A percentile compares a stretch with the other conserved stretches of the same genome.
Conservation (phyloP, 176 grass and related monocot species). For the Tuctoria greenei region DNA sequence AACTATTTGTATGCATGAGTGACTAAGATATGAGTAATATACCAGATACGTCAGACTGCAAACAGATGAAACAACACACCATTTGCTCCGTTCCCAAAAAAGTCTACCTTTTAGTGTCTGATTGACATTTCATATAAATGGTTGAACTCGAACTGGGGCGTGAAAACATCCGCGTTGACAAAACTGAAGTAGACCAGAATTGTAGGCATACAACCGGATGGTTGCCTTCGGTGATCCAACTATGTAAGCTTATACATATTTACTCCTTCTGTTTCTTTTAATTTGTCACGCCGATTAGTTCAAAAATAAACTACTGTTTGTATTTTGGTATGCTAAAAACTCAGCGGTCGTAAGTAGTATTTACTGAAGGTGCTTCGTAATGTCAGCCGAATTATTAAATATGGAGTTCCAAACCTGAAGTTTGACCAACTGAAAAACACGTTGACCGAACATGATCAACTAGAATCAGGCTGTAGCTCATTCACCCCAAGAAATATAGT, state of each 20-base stretch:
- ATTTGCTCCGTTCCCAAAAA: neutral
- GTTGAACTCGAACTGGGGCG: neutral
- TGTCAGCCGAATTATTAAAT: constrained; percentile 9
- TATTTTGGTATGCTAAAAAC: neutral
- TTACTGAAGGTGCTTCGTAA: neutral
- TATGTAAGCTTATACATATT: neutral
- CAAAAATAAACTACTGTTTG: constrained; percentile 5
- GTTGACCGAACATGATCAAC: neutral
- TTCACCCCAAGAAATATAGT: too few species aligned
- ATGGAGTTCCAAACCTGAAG: neutral
- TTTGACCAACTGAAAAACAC: constrained; percentile 5
- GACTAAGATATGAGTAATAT: neutral
- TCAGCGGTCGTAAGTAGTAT: constrained; percentile 12
- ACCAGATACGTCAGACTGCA: neutral
- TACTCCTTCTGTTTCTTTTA: too few species aligned
- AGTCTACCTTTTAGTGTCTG: neutral
- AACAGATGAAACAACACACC: neutral
- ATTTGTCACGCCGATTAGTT: too few species aligned
- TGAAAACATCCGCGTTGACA: neutral
- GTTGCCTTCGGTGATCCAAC: neutral
- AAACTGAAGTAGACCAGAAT: neutral
- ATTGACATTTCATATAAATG: neutral
- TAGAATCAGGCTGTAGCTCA: neutral
- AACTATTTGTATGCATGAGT: neutral
- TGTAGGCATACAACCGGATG: neutral